phyloP scores from a whole-genome alignment of 73 alveolate genomes.

The Breviolum minutum region DNA sequence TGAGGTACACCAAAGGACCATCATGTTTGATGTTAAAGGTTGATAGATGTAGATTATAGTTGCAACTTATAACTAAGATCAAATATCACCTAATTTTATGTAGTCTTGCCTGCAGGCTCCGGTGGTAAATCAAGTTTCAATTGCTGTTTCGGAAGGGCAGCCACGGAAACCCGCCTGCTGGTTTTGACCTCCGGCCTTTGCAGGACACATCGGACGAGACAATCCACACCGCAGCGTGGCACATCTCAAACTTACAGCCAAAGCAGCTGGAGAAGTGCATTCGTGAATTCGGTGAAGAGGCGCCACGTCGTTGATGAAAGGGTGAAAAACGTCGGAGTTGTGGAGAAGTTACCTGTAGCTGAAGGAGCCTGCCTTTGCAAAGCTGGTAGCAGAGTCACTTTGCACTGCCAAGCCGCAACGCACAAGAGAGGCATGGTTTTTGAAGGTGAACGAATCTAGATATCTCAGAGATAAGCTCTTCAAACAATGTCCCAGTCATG shows the following conservation, averaged over 20 bases:
- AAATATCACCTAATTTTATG: too few species aligned
- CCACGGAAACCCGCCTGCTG: background rate
- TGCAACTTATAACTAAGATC: too few species aligned
- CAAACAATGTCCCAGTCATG: too few species aligned
- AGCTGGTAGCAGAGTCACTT: slow-evolving; percentile 46
- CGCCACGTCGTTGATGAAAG: too few species aligned
- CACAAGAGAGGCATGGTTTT: slow-evolving; percentile 22
- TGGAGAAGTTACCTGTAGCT: background rate
- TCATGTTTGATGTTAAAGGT: too few species aligned
- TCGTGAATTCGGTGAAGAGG: slow-evolving; percentile 48
- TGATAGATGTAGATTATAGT: too few species aligned
- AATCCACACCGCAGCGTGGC: slow-evolving; percentile 57
- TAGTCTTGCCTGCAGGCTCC: too few species aligned
- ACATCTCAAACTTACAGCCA: slow-evolving; percentile 35
- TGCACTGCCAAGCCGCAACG: slow-evolving; percentile 50
- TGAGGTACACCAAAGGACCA: too few species aligned
- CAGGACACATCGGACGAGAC: slow-evolving; percentile 37
- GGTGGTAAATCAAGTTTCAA: too few species aligned
- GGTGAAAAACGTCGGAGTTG: too few species aligned
- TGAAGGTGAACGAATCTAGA: too few species aligned
- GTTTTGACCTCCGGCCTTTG: background rate
- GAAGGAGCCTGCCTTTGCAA: slow-evolving; percentile 73
- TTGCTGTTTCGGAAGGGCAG: background rate
- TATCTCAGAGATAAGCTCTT: too few species aligned
- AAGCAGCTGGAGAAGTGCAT: slow-evolving; percentile 53